Percentiles rank a stretch among this genome's conserved stretches.
Conservation (phyloP, 163 green algal species). For the Scenedesmus sp. region DNA sequence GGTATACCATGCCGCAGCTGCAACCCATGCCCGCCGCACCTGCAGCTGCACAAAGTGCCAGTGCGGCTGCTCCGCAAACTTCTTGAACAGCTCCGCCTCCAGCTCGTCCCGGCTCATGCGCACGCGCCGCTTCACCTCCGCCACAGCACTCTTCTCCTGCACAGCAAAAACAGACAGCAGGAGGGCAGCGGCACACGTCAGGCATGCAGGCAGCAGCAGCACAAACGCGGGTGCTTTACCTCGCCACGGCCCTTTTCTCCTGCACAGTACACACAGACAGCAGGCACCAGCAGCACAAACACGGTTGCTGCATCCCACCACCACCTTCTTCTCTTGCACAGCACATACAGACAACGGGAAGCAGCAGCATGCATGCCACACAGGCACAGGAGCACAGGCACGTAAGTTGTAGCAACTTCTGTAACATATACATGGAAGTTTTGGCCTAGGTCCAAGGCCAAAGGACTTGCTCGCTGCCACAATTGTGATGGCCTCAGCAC, state of each 20-base stretch:
- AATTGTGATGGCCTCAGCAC: no score
- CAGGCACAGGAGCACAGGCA: no score
- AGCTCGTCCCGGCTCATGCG: slow-evolving; percentile 50
- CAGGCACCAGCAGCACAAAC: neutral
- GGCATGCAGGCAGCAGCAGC: neutral
- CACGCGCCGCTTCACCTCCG: slow-evolving; percentile 23
- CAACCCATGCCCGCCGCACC: slow-evolving; percentile 1
- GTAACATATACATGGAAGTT: no score
- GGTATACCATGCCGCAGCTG: neutral
- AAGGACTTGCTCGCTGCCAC: no score
- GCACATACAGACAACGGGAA: no score
- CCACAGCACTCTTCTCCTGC: neutral
- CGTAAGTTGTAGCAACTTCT: no score
- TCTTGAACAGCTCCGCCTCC: slow-evolving; percentile 54
- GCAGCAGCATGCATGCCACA: neutral
- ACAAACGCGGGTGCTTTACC: neutral
- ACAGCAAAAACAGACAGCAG: neutral
- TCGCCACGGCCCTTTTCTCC: no score
- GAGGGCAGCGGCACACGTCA: neutral
- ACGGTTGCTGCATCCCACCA: no score
- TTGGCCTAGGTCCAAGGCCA: no score
- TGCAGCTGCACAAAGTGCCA: slow-evolving; percentile 53
- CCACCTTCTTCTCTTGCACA: no score
- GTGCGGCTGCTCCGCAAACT: slow-evolving; percentile 55
- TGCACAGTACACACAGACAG: neutral